Conservation (phyloP, 768 basidiomycete genomes). For the Tricholoma saponaceum region DNA sequence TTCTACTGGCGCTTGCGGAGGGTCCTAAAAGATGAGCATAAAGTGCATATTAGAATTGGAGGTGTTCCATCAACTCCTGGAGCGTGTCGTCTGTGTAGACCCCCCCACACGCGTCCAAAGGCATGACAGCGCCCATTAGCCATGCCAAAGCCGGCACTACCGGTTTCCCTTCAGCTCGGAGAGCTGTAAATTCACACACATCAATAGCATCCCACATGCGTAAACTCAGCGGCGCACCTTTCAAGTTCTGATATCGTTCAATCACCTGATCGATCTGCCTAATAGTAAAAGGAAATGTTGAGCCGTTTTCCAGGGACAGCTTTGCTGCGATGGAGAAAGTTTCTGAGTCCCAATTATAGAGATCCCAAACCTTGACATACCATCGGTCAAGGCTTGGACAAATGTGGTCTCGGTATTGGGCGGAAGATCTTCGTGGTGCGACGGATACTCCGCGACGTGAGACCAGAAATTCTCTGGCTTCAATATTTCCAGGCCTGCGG, state of each 20-base stretch:
- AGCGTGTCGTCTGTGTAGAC: slow-evolving; percentile 25
- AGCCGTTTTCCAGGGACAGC: slow-evolving; percentile 18
- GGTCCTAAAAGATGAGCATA: not conserved
- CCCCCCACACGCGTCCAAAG: slow-evolving; percentile 31
- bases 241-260: slow-evolving; percentile 31
- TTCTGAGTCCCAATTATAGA: not conserved
- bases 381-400: slow-evolving; percentile 25
- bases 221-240: slow-evolving; percentile 23
- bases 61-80: slow-evolving; percentile 28
- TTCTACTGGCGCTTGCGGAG: not conserved
- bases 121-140: slow-evolving; percentile 42
- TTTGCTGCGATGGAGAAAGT: slow-evolving; percentile 6
- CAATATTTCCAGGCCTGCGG: slow-evolving; percentile 23
- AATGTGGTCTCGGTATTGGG: slow-evolving; percentile 31
- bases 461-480: slow-evolving; percentile 36
- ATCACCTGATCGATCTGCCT: slow-evolving; percentile 35
- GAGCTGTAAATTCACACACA: slow-evolving; percentile 1
- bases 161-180: slow-evolving; percentile 26
- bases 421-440: slow-evolving; percentile 34
- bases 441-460: slow-evolving; percentile 38
- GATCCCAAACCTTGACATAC: slow-evolving; percentile 18
- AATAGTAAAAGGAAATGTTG: slow-evolving; percentile 32
- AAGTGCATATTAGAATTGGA: slow-evolving; percentile 19
- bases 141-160: slow-evolving; percentile 31
- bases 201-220: not conserved